Percentiles rank a stretch among this genome's conserved stretches.
These are phyloP conservation scores for Talaromyces trachyspermus DNA, from an alignment of 495 filamentous ascomycete genomes.

Conservation along the genomic window DNA sequence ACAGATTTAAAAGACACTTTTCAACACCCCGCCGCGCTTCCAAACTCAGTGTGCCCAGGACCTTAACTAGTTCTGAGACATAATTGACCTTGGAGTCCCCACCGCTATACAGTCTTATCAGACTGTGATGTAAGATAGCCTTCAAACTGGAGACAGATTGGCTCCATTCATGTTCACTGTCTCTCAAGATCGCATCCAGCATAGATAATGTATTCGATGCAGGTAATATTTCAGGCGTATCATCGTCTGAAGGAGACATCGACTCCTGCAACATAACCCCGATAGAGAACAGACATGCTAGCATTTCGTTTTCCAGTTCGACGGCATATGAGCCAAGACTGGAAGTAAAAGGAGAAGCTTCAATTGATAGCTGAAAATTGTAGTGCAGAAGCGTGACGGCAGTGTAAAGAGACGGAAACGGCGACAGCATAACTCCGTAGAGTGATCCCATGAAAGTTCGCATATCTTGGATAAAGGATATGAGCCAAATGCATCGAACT, in stretches of 20 bases:
- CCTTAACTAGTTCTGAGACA: slow-evolving; percentile 14
- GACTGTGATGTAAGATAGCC: slow-evolving; percentile 12
- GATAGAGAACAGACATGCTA: slow-evolving; percentile 18
- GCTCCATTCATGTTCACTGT: slow-evolving; percentile 10
- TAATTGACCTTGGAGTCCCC: slow-evolving; percentile 16
- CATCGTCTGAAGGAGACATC: neutral
- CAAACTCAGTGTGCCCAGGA: slow-evolving; percentile 17
- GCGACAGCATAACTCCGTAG: slow-evolving; percentile 11
- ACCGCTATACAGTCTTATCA: neutral
- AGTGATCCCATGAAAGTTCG: slow-evolving; percentile 18
- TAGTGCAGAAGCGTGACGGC: slow-evolving; percentile 16
- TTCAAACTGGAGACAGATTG: slow-evolving; percentile 14
- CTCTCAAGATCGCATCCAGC: slow-evolving; percentile 12
- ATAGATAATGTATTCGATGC: too few relatives aligned
- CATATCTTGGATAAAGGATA: slow-evolving; percentile 27
- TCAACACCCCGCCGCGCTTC: slow-evolving; percentile 21
- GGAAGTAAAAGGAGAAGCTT: too few relatives aligned
- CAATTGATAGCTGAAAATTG: slow-evolving; percentile 9
- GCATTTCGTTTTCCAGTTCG: slow-evolving; percentile 13
- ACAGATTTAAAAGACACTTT: slow-evolving; percentile 22
- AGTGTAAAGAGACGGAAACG: slow-evolving; percentile 12
- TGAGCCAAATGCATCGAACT: slow-evolving; percentile 23
- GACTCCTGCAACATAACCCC: slow-evolving; percentile 19
- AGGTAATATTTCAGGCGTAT: too few relatives aligned
- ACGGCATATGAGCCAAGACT: neutral